These are phyloP conservation scores for Pyrus betulifolia DNA, from an alignment of 306 rosid genomes.

Conservation along the genomic window DNA sequence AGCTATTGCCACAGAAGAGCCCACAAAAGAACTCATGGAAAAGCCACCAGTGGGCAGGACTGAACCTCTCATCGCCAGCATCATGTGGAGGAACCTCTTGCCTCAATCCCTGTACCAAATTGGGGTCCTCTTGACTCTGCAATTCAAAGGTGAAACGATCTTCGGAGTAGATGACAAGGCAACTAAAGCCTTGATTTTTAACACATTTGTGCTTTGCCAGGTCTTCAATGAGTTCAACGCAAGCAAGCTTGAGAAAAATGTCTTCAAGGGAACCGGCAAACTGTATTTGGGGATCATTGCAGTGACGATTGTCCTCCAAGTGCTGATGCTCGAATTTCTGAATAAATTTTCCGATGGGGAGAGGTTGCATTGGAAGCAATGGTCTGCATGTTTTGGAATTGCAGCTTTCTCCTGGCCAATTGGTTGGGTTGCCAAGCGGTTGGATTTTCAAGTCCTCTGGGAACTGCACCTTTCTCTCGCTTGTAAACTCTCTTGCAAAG, in stretches of 20 bases:
- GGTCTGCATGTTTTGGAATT: slow-evolving; percentile 12
- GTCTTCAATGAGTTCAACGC: background rate
- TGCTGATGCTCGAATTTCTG: background rate
- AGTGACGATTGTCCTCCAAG: background rate
- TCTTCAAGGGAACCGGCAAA: background rate
- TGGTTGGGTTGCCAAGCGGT: slow-evolving; percentile 14
- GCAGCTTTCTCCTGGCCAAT: slow-evolving; percentile 17
- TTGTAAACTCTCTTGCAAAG: too few species aligned
- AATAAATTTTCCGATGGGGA: background rate
- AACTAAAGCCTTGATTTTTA: background rate
- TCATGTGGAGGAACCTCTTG: background rate
- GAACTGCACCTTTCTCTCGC: too few species aligned
- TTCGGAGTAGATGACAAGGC: background rate
- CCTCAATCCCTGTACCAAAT: background rate
- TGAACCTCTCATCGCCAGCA: background rate
- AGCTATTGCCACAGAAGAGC: background rate
- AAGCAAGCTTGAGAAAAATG: background rate
- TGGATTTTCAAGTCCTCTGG: too few species aligned
- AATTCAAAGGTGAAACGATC: background rate
- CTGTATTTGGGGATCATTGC: background rate
- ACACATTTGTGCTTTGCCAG: too few species aligned
- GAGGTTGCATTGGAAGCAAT: slow-evolving; percentile 11
- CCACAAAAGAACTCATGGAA: background rate
- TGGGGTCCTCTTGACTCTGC: background rate
- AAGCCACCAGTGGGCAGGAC: background rate